Conservation (phyloP, 768 basidiomycete genomes). For the Fibroporia radiculosa region DNA sequence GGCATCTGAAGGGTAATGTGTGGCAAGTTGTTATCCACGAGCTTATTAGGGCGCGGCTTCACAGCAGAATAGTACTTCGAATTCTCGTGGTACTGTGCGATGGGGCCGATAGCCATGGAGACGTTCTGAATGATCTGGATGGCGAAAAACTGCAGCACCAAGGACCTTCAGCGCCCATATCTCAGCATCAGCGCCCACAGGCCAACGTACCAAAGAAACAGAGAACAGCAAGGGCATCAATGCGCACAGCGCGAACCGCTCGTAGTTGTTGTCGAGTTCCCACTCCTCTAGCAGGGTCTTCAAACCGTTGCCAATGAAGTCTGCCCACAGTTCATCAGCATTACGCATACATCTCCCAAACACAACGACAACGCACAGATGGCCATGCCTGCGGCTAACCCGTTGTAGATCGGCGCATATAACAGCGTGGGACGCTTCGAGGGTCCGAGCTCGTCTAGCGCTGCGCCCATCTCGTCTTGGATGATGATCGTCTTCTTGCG, state of each 20-base stretch:
- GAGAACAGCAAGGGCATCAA: constrained; percentile 36
- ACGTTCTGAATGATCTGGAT: constrained; percentile 35
- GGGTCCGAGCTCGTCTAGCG: constrained; percentile 24
- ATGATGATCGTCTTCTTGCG: constrained; percentile 36
- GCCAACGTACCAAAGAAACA: constrained; percentile 33
- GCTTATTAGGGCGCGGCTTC: constrained; percentile 34
- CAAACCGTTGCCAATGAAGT: constrained; percentile 59
- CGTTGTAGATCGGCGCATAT: constrained; percentile 31
- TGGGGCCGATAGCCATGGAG: constrained; percentile 40
- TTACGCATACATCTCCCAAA: not conserved
- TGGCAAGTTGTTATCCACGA: constrained; percentile 36
- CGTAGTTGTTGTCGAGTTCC: constrained; percentile 37
- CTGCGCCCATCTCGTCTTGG: constrained; percentile 10
- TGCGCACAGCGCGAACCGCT: constrained; percentile 35
- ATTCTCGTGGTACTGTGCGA: constrained; percentile 44
- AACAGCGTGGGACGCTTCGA: constrained; percentile 25
- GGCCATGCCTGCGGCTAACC: constrained; percentile 25
- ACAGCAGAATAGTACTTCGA: constrained; percentile 46
- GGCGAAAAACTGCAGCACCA: constrained; percentile 25
- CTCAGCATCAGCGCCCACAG: not conserved
- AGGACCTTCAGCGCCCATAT: not conserved
- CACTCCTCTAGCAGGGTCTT: constrained; percentile 52
- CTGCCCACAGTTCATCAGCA: constrained; percentile 24
- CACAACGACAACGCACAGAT: constrained; percentile 19
- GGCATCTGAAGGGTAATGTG: constrained; percentile 51